Evolutionary conservation across 208 protist genomes (phyloP).

Genomic region (Trichomonas tenax): DNA sequence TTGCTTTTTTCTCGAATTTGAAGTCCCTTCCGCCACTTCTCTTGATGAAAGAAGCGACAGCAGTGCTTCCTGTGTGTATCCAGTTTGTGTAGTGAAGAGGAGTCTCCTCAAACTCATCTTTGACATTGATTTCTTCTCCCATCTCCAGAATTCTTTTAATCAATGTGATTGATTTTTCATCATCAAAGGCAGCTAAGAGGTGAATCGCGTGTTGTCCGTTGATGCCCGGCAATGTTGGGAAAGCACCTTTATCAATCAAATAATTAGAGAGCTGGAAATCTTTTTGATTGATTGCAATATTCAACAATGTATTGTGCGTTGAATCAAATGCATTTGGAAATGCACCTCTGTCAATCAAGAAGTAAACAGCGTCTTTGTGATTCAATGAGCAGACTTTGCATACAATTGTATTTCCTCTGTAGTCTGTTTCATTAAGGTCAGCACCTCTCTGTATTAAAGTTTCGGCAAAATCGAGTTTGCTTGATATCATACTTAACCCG

Average conservation of each 20-base stretch:
- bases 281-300: neutral
- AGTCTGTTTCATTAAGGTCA: neutral
- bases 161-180: neutral
- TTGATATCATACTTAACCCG: neutral
- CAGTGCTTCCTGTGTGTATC: neutral
- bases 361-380: neutral
- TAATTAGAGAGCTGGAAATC: neutral
- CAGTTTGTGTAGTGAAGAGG: neutral
- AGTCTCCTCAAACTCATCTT: neutral
- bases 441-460: neutral
- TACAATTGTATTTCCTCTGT: neutral
- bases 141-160: neutral
- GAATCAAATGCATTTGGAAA: neutral
- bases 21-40: neutral
- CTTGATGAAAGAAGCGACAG: neutral
- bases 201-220: neutral
- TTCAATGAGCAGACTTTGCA: neutral
- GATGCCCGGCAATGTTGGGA: neutral
- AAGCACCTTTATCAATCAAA: neutral
- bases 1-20: neutral
- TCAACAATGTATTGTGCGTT: neutral
- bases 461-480: neutral
- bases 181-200: neutral
- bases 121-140: neutral
- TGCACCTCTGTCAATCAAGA: neutral